phyloP scores from a whole-genome alignment of 202 grass and related monocot species.

The Sporobolus alterniflorus region DNA sequence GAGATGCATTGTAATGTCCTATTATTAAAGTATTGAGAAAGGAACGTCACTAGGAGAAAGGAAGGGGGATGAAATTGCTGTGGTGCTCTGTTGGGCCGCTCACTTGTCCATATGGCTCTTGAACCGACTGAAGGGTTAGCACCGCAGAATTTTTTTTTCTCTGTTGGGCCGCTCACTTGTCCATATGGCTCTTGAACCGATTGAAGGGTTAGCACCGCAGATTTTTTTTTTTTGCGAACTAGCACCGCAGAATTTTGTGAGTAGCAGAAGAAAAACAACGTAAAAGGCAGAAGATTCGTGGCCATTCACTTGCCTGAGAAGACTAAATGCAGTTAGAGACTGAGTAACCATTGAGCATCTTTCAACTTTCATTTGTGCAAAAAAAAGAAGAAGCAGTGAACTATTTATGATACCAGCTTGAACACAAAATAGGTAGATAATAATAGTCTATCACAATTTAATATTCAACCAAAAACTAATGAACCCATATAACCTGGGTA shows the following conservation, averaged over 20 bases:
- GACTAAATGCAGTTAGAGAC: slow-evolving; percentile 42
- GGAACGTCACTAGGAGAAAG: slow-evolving; percentile 50
- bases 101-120: slow-evolving; percentile 65
- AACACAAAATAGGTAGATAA: not conserved
- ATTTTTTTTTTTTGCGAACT: no score
- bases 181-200: slow-evolving; percentile 60
- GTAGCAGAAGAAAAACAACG: slow-evolving; percentile 26
- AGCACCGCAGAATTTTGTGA: slow-evolving; percentile 39
- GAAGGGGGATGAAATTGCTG: slow-evolving; percentile 20
- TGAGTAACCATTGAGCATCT: slow-evolving; percentile 31
- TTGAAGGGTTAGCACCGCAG: slow-evolving; percentile 61
- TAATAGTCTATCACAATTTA: not conserved
- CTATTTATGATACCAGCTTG: not conserved
- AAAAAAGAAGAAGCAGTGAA: not conserved
- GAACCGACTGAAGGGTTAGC: slow-evolving; percentile 58
- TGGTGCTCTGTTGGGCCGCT: slow-evolving; percentile 50
- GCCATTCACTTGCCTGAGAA: slow-evolving; percentile 52
- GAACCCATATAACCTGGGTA: not conserved
- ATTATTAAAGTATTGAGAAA: slow-evolving; percentile 64
- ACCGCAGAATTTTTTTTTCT: no score
- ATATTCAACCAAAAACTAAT: not conserved
- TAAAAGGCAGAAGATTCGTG: slow-evolving; percentile 36
- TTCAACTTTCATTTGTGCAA: slow-evolving; percentile 15
- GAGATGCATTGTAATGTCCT: slow-evolving; percentile 53
- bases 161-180: slow-evolving; percentile 50